Evolutionary conservation across 1,139 yeast species (phyloP).

Genomic region (Entelexis paramagnoliae): DNA sequence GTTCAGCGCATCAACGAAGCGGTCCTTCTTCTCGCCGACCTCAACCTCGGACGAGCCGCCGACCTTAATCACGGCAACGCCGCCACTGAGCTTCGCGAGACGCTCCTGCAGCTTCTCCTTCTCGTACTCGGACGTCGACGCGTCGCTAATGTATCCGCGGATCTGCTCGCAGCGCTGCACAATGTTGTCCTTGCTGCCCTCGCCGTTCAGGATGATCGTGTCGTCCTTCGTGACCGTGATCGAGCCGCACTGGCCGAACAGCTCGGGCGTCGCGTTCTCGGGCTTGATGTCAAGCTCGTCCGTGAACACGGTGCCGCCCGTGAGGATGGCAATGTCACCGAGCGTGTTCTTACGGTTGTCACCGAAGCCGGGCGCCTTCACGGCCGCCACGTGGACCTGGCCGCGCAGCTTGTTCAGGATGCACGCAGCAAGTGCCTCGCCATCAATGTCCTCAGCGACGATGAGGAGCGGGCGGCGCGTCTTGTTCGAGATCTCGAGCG

Average conservation of each 20-base stretch:
- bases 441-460: constrained; percentile 94
- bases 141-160: constrained; percentile 63
- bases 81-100: constrained; percentile 95
- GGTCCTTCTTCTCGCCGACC: constrained; percentile 99
- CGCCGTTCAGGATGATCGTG: constrained; percentile 91
- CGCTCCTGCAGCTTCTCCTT: constrained; percentile 97
- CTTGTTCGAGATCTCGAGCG: constrained; percentile 90
- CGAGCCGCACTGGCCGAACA: constrained; percentile 88
- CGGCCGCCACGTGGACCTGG: constrained; percentile 97
- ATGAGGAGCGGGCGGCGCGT: constrained; percentile 90
- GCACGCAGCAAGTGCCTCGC: constrained; percentile 99
- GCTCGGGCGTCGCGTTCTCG: constrained; percentile 85
- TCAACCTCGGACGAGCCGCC: constrained; percentile 98
- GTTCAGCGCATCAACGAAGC: constrained; percentile 97
- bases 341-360: constrained; percentile 97
- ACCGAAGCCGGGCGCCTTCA: constrained; percentile 99
- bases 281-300: constrained; percentile 97
- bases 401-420: constrained; percentile 97
- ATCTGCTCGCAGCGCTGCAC: constrained; percentile 93
- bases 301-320: constrained; percentile 97
- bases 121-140: constrained; percentile 84
- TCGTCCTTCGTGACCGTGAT: constrained; percentile 95
- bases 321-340: constrained; percentile 92
- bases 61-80: constrained; percentile 97
- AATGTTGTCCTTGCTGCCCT: constrained; percentile 82